Base-by-base conservation (phyloP, 768 basidiomycete genomes). In the Lyophyllum shimeji region DNA sequence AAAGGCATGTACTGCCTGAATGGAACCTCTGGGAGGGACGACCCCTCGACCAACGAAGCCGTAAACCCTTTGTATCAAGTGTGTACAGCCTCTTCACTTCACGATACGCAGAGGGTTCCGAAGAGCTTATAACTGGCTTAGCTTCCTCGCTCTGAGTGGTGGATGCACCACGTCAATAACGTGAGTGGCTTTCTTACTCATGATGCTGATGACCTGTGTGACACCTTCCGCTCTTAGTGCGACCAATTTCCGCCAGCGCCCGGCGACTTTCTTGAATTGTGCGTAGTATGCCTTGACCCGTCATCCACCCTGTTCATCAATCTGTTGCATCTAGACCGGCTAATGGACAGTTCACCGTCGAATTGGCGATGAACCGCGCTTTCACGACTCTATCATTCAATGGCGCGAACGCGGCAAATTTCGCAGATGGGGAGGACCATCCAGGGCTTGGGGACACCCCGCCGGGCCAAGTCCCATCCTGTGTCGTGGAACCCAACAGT, bases 401-500 rank as follows among this genome's bases (percentile, higher is more conserved):
- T 44, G 78, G 79, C 17, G 20, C 64, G 20, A 67, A 67, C 56
- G 59, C 68, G 1, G 66, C 69, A 7, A 71, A 67, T 2, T 82
- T 78, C 74, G 75, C 75, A 1, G 79, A 81, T 61, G 81, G 80
- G 21, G 37, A 61, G 4, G 63, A 54, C 9, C 75, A 82, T 57
- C 77, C 79, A 3, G 76, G 60, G 12, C 40, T 62, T 27, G 60
- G 50, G 48, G 45, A 34, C 18, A 59, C 55, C 21, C 50, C 54
- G 34, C 45, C 50, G 34, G 78, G 77, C 67, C 42, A 78, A 52
- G 67, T 71, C 15, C 66, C 71, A 1, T 62, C 60, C 3, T 83
- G 82, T 61, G 82, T 83, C 54, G 73, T 63, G 1, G 65, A 68
- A 9, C 82, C 81, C 1, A 83, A 83, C 60, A 71, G 81, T 81